Conservation (phyloP, 805 yeast genomes). For the Candida broadrunensis region DNA sequence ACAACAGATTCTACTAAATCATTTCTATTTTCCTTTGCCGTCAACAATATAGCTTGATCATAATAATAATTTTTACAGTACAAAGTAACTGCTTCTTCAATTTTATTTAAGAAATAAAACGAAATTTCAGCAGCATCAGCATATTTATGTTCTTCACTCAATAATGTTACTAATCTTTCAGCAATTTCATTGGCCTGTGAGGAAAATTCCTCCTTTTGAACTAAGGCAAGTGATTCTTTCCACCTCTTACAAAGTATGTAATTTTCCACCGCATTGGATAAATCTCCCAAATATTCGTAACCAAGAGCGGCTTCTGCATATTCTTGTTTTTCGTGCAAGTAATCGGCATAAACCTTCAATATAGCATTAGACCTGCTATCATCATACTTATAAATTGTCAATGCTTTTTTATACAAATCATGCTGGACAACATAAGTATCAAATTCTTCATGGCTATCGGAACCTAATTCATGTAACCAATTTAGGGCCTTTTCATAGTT, state of each 20-base stretch:
- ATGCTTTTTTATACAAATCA: constrained; percentile 65
- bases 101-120: constrained; percentile 54
- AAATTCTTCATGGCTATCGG: constrained; percentile 48
- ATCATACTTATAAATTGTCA: constrained; percentile 59
- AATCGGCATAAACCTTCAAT: constrained; percentile 59
- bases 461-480: constrained; percentile 54
- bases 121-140: constrained; percentile 79
- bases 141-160: constrained; percentile 69
- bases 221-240: constrained; percentile 77
- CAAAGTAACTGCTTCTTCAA: constrained; percentile 59
- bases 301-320: constrained; percentile 76
- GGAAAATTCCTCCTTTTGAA: constrained; percentile 32
- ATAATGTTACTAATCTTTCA: constrained; percentile 54
- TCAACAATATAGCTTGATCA: constrained; percentile 72
- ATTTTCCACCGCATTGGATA: constrained; percentile 62
- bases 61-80: constrained; percentile 74
- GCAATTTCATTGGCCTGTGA: constrained; percentile 26
- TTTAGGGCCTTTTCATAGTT: constrained; percentile 64
- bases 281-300: constrained; percentile 64
- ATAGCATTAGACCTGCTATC: constrained; percentile 51
- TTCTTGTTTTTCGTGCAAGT: constrained; percentile 52
- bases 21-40: constrained; percentile 39
- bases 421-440: constrained; percentile 68
- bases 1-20: constrained; percentile 57
- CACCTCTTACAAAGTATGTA: constrained; percentile 72